Evolutionary conservation across 306 rosid genomes (phyloP).

Genomic region (Calophaca sinica): DNA sequence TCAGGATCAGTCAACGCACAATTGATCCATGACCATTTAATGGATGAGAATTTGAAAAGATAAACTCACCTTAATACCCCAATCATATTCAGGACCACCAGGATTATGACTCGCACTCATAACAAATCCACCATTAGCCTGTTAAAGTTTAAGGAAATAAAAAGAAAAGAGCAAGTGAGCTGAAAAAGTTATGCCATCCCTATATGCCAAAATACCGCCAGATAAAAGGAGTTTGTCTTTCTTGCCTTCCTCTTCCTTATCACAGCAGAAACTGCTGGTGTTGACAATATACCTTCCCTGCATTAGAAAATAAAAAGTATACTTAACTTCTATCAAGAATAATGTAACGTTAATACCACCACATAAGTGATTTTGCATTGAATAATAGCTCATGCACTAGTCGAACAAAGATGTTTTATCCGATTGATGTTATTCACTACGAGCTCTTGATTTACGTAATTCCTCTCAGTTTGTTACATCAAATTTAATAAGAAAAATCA

Average conservation of each 20-base stretch:
- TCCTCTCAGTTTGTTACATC: conserved; percentile 15
- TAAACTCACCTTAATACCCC: conserved; percentile 94
- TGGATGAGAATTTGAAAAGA: conserved; percentile 34
- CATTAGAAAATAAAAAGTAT: conserved; percentile 34
- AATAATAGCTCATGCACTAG: conserved; percentile 23
- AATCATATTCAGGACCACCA: conserved; percentile 97
- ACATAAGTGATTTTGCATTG: conserved; percentile 17
- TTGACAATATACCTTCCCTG: conserved; percentile 95
- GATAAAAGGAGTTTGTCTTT: conserved; percentile 31
- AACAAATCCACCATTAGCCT: conserved; percentile 99
- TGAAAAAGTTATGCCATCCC: conserved; percentile 29
- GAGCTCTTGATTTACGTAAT: conserved; percentile 37
- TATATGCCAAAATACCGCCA: conserved; percentile 41
- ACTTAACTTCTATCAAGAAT: conserved; percentile 33
- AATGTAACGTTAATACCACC: neutral
- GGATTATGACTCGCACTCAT: conserved; percentile 99
- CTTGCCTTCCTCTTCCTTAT: conserved; percentile 89
- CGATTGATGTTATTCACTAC: neutral
- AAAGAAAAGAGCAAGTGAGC: conserved; percentile 11
- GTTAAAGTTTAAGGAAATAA: conserved; percentile 41
- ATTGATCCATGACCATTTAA: conserved; percentile 28
- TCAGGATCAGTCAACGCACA: conserved; percentile 25
- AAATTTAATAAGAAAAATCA: conserved; percentile 37
- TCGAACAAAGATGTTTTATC: conserved; percentile 23
- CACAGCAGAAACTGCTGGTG: conserved; percentile 98